Evolutionary conservation across 305 asterid species (phyloP), one percentile per base, ranked within the genome.

Genomic region (Salvia sclarea): DNA sequence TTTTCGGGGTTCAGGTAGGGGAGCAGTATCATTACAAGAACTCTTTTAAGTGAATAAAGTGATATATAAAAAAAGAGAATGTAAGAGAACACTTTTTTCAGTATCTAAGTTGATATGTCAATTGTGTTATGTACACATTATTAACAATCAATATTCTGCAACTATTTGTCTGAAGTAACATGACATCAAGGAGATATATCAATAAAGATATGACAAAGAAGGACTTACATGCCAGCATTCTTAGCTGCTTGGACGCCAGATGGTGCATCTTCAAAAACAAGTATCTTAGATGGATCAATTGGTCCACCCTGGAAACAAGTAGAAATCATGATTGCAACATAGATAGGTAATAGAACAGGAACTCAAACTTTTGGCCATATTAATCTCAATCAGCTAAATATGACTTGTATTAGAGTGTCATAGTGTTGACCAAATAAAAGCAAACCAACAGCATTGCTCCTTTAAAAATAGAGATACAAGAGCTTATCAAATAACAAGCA

Each of bases 201-300:
- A 37, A 65, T 60, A 55, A 44, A 8, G 60, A 40, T 61, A 55
- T 17, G 49, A 70, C 37, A 17, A 65, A 52, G 40, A 67, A 58
- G 61, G 61, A 80, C 98, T 78, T 81, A 90, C 97, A 91, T 91
- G 73, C 91, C 91, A 72, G 95, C 96, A 78, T 86, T 94, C 83
- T 87, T 94, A 37, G 97, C 98, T 75, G 96, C 97, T 49, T 69
- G 88, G 77, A 91, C 96, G 41, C 98, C 98, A 9, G 90, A 75
- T 18, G 97, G 97, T 20, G 97, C 96, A 80, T 94, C 98, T 81
- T 94, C 98, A 64, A 94, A 94, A 64, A 94, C 98, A 72, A 94
- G 95, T 75, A 84, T 79, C 43, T 83, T 84, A 9, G 14, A 49
- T 38, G 90, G 86, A 76, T 87, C 86, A 53, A 86, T 69, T 20